phyloP scores from a whole-genome alignment of 2,329 filamentous ascomycete species.

The Rhynchosporium agropyri region DNA sequence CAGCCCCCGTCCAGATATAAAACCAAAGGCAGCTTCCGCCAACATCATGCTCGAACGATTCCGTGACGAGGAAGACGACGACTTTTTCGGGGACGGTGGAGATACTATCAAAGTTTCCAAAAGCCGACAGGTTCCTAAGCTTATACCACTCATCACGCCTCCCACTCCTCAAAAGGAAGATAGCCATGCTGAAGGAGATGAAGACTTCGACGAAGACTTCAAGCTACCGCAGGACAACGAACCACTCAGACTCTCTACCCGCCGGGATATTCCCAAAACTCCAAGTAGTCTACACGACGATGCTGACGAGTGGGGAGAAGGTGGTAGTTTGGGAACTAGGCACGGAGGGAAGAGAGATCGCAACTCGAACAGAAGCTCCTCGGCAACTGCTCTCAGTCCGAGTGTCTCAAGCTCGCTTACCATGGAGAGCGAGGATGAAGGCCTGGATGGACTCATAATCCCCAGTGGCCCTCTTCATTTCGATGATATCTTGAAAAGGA shows the following conservation, averaged over 20 bases:
- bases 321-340: slow-evolving; percentile 85
- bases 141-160: slow-evolving; percentile 57
- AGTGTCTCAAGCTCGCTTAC: slow-evolving; percentile 91
- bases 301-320: slow-evolving; percentile 90
- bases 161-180: slow-evolving; percentile 54
- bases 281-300: slow-evolving; percentile 69
- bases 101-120: slow-evolving; percentile 72
- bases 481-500: slow-evolving; percentile 72
- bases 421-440: slow-evolving; percentile 90
- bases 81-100: slow-evolving; percentile 64
- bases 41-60: slow-evolving; percentile 65
- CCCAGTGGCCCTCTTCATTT: slow-evolving; percentile 85
- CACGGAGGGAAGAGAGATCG: slow-evolving; percentile 81
- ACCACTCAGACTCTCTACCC: slow-evolving; percentile 61
- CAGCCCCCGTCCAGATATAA: slow-evolving; percentile 34
- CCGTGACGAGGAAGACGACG: slow-evolving; percentile 63
- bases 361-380: slow-evolving; percentile 82
- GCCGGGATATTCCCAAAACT: slow-evolving; percentile 64
- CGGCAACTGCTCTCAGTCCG: slow-evolving; percentile 85
- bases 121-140: slow-evolving; percentile 54
- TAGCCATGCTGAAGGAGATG: slow-evolving; percentile 48
- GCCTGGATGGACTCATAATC: slow-evolving; percentile 84
- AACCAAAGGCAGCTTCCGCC: slow-evolving; percentile 38
- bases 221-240: slow-evolving; percentile 70
- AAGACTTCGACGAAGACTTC: slow-evolving; percentile 73